phyloP scores from a whole-genome alignment of 108 stramenopile genomes.

The Epithemia pelagica region DNA sequence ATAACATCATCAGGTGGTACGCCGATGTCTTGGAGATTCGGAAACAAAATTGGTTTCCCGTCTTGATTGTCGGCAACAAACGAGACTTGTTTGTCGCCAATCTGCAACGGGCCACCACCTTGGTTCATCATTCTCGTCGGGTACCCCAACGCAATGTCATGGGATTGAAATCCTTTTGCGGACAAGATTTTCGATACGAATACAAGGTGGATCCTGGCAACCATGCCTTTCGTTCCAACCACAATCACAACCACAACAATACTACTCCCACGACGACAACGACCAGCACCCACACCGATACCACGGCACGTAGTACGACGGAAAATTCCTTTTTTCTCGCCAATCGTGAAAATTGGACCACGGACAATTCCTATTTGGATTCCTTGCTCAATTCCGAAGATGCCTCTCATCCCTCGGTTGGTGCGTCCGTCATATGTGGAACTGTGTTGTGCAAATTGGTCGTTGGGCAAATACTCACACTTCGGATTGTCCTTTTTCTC shows the following conservation, averaged over 20 bases:
- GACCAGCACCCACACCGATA: not conserved
- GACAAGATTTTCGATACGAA: conserved; percentile 66
- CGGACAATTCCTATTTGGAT: conserved; percentile 53
- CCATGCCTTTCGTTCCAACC: not conserved
- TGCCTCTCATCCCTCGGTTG: conserved; percentile 44
- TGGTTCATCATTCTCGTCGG: conserved; percentile 15
- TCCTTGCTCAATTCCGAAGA: conserved; percentile 66
- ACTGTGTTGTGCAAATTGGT: too few relatives aligned
- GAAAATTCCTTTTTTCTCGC: conserved; percentile 39
- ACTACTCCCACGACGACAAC: not conserved
- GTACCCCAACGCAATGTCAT: conserved; percentile 49
- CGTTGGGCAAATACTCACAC: too few relatives aligned
- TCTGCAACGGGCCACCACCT: not conserved
- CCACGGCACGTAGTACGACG: conserved; percentile 11
- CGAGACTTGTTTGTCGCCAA: conserved; percentile 41
- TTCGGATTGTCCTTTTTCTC: too few relatives aligned
- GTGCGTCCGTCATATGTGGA: too few relatives aligned
- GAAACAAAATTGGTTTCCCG: conserved; percentile 35
- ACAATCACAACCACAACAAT: not conserved
- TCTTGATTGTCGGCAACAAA: conserved; percentile 77
- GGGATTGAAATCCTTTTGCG: conserved; percentile 48
- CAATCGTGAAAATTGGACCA: conserved; percentile 33
- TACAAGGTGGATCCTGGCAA: conserved; percentile 41
- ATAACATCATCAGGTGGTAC: conserved; percentile 57
- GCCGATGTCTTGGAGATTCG: conserved; percentile 43